Conservation (phyloP, 2,329 filamentous ascomycete species). For the Parascedosporium putredinis region DNA sequence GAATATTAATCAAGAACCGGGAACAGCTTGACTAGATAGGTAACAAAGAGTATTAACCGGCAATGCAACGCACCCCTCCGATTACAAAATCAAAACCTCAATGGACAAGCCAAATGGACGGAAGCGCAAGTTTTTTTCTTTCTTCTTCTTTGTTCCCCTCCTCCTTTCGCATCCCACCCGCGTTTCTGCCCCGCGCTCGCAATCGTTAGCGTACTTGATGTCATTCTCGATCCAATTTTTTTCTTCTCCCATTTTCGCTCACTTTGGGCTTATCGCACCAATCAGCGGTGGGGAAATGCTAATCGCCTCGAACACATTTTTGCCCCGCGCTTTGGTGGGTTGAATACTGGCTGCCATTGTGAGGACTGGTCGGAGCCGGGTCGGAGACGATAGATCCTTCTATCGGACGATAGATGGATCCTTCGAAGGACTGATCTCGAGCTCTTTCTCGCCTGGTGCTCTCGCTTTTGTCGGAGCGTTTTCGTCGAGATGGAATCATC, state of each 20-base stretch:
- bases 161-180: neutral
- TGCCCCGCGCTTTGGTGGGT: too few species aligned
- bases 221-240: neutral
- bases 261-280: neutral
- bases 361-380: neutral
- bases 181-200: conserved; percentile 4
- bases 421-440: too few species aligned
- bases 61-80: neutral
- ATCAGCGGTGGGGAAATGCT: neutral
- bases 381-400: neutral
- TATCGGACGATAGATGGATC: neutral
- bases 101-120: neutral
- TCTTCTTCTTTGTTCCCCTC: too few species aligned
- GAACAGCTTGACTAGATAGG: too few species aligned
- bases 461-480: too few species aligned
- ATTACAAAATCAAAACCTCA: neutral
- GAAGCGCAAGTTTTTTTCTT: too few species aligned
- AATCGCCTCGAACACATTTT: neutral
- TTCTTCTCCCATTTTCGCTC: neutral
- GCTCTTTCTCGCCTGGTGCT: too few species aligned
- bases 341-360: too few species aligned
- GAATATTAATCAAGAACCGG: conserved; percentile 1
- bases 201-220: conserved; percentile 6
- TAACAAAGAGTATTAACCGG: too few species aligned
- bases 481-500: too few species aligned